These are phyloP conservation scores for Tuber calosporum DNA, from an alignment of 495 filamentous ascomycete species.

Conservation along the genomic window DNA sequence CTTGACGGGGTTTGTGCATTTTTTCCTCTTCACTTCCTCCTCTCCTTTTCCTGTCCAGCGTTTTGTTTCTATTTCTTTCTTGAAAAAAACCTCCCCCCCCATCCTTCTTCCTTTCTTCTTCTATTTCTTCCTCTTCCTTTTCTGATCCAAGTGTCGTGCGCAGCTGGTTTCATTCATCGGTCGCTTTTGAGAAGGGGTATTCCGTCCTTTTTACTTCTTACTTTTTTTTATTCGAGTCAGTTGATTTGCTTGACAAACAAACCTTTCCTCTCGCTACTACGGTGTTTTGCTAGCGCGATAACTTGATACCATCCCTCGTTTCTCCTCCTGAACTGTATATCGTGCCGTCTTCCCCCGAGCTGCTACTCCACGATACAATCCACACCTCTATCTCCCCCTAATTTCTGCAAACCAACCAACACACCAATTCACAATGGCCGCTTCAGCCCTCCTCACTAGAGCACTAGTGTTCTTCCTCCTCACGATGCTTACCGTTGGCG, in stretches of 20 bases:
- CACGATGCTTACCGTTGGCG: conserved; percentile 7
- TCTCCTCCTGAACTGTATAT: background rate
- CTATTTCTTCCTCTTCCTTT: background rate
- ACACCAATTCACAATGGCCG: conserved; percentile 25
- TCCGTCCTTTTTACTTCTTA: background rate
- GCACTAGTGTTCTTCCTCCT: conserved; percentile 25
- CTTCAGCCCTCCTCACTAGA: conserved; percentile 16
- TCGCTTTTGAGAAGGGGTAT: background rate
- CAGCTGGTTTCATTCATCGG: background rate
- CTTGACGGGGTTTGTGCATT: conserved; percentile 1
- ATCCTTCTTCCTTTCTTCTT: background rate
- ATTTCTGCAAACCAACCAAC: background rate
- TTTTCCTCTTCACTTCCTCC: background rate
- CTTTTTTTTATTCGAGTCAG: background rate
- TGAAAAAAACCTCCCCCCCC: background rate
- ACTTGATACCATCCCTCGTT: background rate
- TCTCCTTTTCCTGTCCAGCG: background rate
- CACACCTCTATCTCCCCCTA: background rate
- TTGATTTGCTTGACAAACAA: conserved; percentile 4
- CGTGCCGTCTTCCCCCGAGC: background rate
- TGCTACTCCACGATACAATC: background rate
- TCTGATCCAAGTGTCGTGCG: background rate
- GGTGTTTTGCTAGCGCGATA: background rate
- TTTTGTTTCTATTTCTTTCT: background rate
- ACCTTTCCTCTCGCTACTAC: background rate